Percentiles rank a stretch among this genome's conserved stretches.
These are phyloP conservation scores for Alnus rubra DNA, from an alignment of 306 rosid genomes.

Conservation along the genomic window DNA sequence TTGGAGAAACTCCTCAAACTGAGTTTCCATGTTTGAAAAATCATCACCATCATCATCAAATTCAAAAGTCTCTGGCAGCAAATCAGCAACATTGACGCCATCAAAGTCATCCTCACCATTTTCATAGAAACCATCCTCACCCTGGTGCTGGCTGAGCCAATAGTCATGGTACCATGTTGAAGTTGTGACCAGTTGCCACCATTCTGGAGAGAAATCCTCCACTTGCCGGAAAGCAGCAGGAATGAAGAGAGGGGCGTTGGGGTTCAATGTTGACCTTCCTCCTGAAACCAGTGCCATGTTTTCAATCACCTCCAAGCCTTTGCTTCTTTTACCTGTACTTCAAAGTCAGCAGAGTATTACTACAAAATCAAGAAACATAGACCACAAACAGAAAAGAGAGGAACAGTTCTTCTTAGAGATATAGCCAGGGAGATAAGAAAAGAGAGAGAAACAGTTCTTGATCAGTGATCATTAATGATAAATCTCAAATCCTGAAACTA, in stretches of 20 bases:
- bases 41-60: slow-evolving; percentile 61
- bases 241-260: slow-evolving; percentile 77
- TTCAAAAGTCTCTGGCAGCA: slow-evolving; percentile 75
- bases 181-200: slow-evolving; percentile 91
- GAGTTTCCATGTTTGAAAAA: slow-evolving; percentile 56
- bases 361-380: slow-evolving; percentile 1
- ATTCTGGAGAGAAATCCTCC: slow-evolving; percentile 93
- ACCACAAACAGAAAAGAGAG: background rate
- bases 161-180: slow-evolving; percentile 77
- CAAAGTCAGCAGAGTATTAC: slow-evolving; percentile 16
- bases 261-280: slow-evolving; percentile 76
- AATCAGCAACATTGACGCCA: slow-evolving; percentile 38
- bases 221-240: slow-evolving; percentile 80
- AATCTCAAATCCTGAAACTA: background rate
- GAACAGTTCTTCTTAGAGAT: too few relatives aligned
- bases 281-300: slow-evolving; percentile 69
- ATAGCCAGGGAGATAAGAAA: too few relatives aligned
- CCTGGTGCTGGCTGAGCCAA: slow-evolving; percentile 83
- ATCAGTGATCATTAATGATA: background rate
- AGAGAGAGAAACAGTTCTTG: background rate
- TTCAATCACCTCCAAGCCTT: slow-evolving; percentile 19
- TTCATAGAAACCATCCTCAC: slow-evolving; percentile 46
- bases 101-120: slow-evolving; percentile 36
- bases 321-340: slow-evolving; percentile 29
- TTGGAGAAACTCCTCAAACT: slow-evolving; percentile 68